These are phyloP conservation scores for Sporothrix schenckii DNA, from an alignment of 2,329 filamentous ascomycete genomes.

Conservation along the genomic window DNA sequence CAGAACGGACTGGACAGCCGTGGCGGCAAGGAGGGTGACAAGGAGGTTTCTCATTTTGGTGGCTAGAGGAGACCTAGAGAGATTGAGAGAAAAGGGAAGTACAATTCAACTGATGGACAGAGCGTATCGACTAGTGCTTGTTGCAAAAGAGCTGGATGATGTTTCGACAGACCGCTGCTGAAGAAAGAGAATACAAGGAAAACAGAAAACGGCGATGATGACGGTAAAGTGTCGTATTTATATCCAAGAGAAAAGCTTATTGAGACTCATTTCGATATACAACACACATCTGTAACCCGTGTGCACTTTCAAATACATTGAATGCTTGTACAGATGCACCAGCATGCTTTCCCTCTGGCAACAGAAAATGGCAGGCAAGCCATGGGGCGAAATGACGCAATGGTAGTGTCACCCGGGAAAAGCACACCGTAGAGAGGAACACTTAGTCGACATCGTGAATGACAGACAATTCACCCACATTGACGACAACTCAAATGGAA, in stretches of 20 bases:
- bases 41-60: constrained; percentile 24
- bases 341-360: no score
- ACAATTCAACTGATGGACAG: not conserved
- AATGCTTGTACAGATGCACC: not conserved
- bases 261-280: not conserved
- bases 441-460: not conserved
- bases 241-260: not conserved
- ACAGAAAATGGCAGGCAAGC: no score
- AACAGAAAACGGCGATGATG: not conserved
- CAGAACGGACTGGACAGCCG: constrained; percentile 23
- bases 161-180: not conserved
- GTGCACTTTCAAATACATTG: not conserved
- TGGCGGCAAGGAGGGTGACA: constrained; percentile 24
- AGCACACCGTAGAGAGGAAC: not conserved
- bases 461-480: not conserved
- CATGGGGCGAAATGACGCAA: not conserved
- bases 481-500: not conserved
- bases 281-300: not conserved
- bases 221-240: not conserved
- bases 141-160: constrained; percentile 3
- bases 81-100: not conserved
- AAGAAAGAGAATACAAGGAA: not conserved
- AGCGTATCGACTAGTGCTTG: not conserved
- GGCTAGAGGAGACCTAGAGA: not conserved
- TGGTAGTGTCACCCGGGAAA: not conserved